Conservation (phyloP, 148 eudicot species). For the Vaccinium myrtillus region DNA sequence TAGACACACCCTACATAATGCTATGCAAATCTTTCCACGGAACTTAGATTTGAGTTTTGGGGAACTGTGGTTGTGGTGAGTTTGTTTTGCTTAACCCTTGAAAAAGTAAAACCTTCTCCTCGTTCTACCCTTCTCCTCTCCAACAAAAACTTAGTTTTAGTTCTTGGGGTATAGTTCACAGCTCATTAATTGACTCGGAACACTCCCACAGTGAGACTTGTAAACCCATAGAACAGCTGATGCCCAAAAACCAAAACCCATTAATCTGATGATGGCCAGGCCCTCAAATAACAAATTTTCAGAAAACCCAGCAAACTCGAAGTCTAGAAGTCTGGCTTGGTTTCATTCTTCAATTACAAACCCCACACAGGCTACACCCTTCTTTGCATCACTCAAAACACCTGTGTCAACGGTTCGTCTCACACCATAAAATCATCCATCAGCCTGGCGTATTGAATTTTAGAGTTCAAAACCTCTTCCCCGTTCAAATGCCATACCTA, state of each 20-base stretch:
- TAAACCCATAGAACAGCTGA: background rate
- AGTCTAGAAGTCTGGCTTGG: background rate
- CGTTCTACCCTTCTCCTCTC: background rate
- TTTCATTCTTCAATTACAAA: background rate
- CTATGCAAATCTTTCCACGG: background rate
- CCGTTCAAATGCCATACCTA: background rate
- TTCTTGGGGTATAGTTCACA: background rate
- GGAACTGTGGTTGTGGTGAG: background rate
- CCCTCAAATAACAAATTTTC: background rate
- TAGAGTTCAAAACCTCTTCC: background rate
- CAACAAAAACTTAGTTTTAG: background rate
- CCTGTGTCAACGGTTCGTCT: background rate
- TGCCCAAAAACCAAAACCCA: background rate
- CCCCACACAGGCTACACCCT: background rate
- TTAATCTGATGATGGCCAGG: background rate
- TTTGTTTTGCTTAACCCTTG: constrained; percentile 2
- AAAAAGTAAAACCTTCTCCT: background rate
- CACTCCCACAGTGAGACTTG: background rate
- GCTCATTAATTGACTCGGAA: background rate
- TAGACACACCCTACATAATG: background rate
- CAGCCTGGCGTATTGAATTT: background rate
- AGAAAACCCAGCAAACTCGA: background rate
- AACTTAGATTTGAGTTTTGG: background rate
- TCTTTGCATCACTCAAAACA: background rate
- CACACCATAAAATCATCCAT: background rate